phyloP scores from a whole-genome alignment of 306 rosid genomes.

The Cotoneaster glaucophyllus region DNA sequence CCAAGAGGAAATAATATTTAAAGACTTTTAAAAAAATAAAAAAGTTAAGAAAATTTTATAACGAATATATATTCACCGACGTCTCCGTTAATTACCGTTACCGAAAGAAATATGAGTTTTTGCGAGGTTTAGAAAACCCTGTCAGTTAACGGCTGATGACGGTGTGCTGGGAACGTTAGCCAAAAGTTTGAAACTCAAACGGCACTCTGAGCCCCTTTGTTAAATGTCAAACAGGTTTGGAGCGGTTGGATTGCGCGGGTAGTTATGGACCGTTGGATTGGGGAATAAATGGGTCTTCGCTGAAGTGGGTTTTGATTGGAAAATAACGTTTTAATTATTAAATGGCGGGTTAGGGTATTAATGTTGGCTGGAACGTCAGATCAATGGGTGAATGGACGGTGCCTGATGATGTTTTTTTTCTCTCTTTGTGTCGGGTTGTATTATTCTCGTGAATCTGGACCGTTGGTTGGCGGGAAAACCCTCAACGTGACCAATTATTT shows the following conservation, averaged over 20 bases:
- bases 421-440: not conserved
- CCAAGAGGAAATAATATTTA: not conserved
- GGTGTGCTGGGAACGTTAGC: constrained; percentile 24
- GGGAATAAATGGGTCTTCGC: not conserved
- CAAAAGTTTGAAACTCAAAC: constrained; percentile 76
- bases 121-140: constrained; percentile 15
- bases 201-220: constrained; percentile 44
- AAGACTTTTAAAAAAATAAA: not conserved
- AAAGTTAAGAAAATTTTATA: constrained; percentile 1
- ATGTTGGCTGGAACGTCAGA: constrained; percentile 14
- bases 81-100: constrained; percentile 79
- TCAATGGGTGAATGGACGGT: constrained; percentile 4
- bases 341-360: constrained; percentile 2
- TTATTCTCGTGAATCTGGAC: not conserved
- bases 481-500: not conserved
- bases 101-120: not conserved
- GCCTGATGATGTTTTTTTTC: not conserved
- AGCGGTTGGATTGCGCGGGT: constrained; percentile 12
- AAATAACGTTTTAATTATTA: constrained; percentile 21
- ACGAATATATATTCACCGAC: constrained; percentile 74
- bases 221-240: constrained; percentile 37
- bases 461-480: not conserved
- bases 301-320: constrained; percentile 8
- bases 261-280: constrained; percentile 42
- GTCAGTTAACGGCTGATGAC: constrained; percentile 39